Percentiles rank a stretch among this genome's conserved stretches.
Evolutionary conservation across 306 rosid species (phyloP).

Genomic region (Myrica gale): DNA sequence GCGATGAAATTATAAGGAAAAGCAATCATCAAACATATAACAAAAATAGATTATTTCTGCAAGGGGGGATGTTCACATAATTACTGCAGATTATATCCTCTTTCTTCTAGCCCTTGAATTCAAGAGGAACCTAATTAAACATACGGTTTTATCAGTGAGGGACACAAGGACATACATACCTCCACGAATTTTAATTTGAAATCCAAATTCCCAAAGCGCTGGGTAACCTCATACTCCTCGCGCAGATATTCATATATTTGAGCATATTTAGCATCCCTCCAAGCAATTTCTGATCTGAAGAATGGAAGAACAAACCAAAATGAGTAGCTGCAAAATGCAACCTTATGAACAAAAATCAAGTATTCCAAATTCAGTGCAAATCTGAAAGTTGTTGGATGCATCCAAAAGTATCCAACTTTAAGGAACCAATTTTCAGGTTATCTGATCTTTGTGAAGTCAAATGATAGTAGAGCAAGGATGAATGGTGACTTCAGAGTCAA

Average conservation of each 20-base stretch:
- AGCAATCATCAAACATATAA: background rate
- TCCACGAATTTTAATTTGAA: slow-evolving; percentile 84
- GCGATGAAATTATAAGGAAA: background rate
- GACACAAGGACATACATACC: slow-evolving; percentile 36
- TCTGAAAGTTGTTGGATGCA: background rate
- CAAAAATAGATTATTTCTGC: background rate
- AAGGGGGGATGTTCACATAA: background rate
- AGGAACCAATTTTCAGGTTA: background rate
- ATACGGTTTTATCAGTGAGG: background rate
- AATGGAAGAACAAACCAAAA: slow-evolving; percentile 25
- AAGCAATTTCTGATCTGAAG: slow-evolving; percentile 90
- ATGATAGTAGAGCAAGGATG: background rate
- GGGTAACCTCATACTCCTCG: slow-evolving; percentile 93
- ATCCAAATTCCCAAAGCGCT: slow-evolving; percentile 90
- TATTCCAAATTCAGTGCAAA: slow-evolving; percentile 10
- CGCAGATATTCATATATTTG: slow-evolving; percentile 79
- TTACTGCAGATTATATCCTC: background rate
- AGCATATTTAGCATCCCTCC: slow-evolving; percentile 97
- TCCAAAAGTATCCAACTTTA: background rate
- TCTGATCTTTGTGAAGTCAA: background rate
- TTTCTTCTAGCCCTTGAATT: background rate
- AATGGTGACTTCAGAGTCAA: background rate
- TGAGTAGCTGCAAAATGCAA: slow-evolving; percentile 17
- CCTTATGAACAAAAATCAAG: slow-evolving; percentile 8
- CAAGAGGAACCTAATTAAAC: background rate